These are phyloP conservation scores for Lipomyces kockii DNA, from an alignment of 805 yeast genomes.

Conservation along the genomic window DNA sequence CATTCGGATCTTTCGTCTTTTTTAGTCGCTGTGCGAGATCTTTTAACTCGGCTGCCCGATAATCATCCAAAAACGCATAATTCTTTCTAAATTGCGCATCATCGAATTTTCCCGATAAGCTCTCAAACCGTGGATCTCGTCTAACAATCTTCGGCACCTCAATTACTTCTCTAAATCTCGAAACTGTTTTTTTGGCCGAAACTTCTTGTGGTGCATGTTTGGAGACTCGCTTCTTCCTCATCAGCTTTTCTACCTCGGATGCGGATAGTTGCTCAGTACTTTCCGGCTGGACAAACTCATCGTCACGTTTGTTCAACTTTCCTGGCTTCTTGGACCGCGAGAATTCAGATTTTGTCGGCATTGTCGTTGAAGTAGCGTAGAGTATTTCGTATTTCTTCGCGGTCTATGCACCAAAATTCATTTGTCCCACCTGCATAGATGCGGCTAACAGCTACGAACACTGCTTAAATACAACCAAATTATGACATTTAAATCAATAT, in stretches of 20 bases:
- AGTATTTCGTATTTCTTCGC: too few relatives aligned
- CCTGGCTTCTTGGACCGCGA: background rate
- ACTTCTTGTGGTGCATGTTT: constrained; percentile 90
- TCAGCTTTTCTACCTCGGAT: background rate
- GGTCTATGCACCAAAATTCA: too few relatives aligned
- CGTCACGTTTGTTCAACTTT: background rate
- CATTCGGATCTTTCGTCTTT: constrained; percentile 53
- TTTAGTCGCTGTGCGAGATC: constrained; percentile 47
- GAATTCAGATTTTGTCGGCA: background rate
- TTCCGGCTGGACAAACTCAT: background rate
- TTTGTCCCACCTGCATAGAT: too few relatives aligned
- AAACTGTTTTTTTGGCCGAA: constrained; percentile 73
- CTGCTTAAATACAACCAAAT: too few relatives aligned
- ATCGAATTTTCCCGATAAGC: constrained; percentile 86
- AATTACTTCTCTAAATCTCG: constrained; percentile 71
- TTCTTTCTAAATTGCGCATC: constrained; percentile 67
- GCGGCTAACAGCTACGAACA: too few relatives aligned
- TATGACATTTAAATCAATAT: too few relatives aligned
- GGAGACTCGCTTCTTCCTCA: constrained; percentile 35
- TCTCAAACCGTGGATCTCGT: constrained; percentile 87
- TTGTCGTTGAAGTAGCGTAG: background rate
- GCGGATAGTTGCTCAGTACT: background rate
- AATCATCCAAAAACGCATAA: constrained; percentile 84
- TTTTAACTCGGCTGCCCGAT: constrained; percentile 74
- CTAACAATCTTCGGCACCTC: constrained; percentile 45